Conservation (phyloP, 306 rosid genomes). For the Cyamopsis tetragonoloba region DNA sequence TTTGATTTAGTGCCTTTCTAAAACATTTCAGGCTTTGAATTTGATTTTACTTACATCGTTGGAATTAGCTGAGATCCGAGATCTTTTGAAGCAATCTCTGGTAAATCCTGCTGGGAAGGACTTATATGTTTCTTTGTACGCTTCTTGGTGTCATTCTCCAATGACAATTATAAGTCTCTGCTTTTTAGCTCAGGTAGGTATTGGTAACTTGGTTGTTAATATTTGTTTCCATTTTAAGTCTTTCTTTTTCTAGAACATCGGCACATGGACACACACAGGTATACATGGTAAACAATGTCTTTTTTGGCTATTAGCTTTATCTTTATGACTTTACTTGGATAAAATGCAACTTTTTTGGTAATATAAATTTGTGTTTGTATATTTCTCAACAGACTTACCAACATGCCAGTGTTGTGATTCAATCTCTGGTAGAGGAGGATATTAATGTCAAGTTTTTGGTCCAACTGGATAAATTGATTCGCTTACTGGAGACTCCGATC, state of each 20-base stretch:
- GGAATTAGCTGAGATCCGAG: constrained; percentile 80
- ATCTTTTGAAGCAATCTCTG: constrained; percentile 74
- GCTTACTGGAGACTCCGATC: constrained; percentile 89
- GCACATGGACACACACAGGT: not conserved
- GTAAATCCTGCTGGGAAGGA: constrained; percentile 76
- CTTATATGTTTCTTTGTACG: constrained; percentile 78
- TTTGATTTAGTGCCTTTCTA: not conserved
- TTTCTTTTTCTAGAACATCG: not conserved
- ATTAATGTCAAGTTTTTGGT: constrained; percentile 85
- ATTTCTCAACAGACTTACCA: constrained; percentile 69
- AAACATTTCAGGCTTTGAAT: constrained; percentile 78
- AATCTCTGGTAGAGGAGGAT: constrained; percentile 88
- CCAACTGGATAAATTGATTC: constrained; percentile 89
- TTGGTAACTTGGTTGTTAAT: not conserved
- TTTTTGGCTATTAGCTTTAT: constrained; percentile 2
- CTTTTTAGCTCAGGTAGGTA: constrained; percentile 75
- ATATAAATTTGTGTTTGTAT: constrained; percentile 22
- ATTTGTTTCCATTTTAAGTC: constrained; percentile 3
- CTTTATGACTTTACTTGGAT: constrained; percentile 17
- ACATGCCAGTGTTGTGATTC: constrained; percentile 87
- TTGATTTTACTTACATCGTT: constrained; percentile 91
- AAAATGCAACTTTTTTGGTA: not conserved
- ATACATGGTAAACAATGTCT: not conserved
- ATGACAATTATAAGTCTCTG: constrained; percentile 98
- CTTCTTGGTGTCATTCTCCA: constrained; percentile 99